phyloP scores from a whole-genome alignment of 192 early-diverging fungal genomes.

The Backusella tarrabulga region DNA sequence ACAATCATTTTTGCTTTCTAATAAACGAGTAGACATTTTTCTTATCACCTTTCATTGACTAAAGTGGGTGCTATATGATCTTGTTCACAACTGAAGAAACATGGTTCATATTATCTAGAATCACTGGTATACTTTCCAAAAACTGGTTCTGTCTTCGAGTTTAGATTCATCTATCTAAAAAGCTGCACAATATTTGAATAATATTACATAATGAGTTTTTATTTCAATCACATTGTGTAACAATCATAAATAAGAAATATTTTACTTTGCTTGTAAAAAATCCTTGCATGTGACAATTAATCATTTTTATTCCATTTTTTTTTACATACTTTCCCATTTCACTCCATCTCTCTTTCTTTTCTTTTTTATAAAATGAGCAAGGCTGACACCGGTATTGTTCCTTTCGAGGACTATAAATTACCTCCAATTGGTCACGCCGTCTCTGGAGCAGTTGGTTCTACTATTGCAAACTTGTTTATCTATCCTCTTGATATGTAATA shows the following conservation, averaged over 20 bases:
- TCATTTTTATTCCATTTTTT: neutral
- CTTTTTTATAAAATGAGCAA: neutral
- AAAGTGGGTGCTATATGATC: too few relatives aligned
- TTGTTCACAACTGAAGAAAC: too few relatives aligned
- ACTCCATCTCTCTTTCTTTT: neutral
- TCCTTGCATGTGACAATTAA: neutral
- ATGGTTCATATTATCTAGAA: too few relatives aligned
- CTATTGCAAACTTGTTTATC: slow-evolving; percentile 44
- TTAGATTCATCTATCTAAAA: too few relatives aligned
- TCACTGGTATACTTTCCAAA: too few relatives aligned
- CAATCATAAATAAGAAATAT: too few relatives aligned
- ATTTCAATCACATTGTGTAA: neutral
- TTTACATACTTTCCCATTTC: neutral
- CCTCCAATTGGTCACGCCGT: slow-evolving; percentile 50
- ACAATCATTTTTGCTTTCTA: too few relatives aligned
- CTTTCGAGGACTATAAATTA: slow-evolving; percentile 41
- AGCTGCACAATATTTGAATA: neutral
- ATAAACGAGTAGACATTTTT: too few relatives aligned
- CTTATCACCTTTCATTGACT: too few relatives aligned
- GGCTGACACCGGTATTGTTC: neutral
- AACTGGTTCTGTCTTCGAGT: too few relatives aligned
- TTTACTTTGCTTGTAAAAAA: too few relatives aligned
- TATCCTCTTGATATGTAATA: slow-evolving; percentile 50
- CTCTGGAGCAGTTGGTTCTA: slow-evolving; percentile 45
- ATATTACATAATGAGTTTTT: neutral